Percentiles rank a stretch among this genome's conserved stretches.
Evolutionary conservation across 2,329 filamentous ascomycete genomes (phyloP).

Genomic region (Diplodia seriata): DNA sequence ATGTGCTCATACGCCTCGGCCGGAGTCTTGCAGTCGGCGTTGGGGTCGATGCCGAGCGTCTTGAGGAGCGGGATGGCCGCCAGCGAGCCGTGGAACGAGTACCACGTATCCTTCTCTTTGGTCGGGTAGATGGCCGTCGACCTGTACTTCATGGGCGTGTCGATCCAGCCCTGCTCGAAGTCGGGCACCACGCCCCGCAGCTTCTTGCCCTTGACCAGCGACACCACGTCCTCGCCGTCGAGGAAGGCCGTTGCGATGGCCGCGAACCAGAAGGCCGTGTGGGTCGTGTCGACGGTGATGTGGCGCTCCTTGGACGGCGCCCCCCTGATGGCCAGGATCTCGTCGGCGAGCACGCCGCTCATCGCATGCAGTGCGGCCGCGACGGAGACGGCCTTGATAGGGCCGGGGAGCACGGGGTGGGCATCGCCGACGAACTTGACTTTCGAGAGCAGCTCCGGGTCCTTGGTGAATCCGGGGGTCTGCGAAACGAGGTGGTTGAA

Average conservation of each 20-base stretch:
- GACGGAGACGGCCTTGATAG: conserved; percentile 54
- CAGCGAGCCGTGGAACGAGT: conserved; percentile 60
- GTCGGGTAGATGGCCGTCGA: conserved; percentile 52
- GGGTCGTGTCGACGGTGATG: conserved; percentile 57
- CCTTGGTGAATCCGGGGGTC: conserved; percentile 52
- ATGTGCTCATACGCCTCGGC: conserved; percentile 36
- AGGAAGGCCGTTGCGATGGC: conserved; percentile 50
- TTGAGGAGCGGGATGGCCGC: conserved; percentile 53
- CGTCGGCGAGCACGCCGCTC: conserved; percentile 52
- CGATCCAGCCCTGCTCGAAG: conserved; percentile 50
- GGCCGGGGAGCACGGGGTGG: conserved; percentile 52
- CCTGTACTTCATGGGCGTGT: conserved; percentile 50
- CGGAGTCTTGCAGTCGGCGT: conserved; percentile 39
- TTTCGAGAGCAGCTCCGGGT: conserved; percentile 42
- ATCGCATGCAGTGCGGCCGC: conserved; percentile 54
- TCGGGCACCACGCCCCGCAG: conserved; percentile 45
- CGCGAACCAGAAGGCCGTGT: conserved; percentile 55
- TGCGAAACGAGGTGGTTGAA: conserved; percentile 47
- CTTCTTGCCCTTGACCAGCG: conserved; percentile 42
- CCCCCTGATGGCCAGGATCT: conserved; percentile 46
- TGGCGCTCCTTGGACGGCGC: conserved; percentile 35
- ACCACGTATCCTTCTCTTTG: conserved; percentile 55
- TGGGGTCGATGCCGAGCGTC: conserved; percentile 55
- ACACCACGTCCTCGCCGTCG: conserved; percentile 46
- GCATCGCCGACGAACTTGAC: conserved; percentile 52